A percentile compares a stretch with the other conserved stretches of the same genome.
Evolutionary conservation across 1,284 basidiomycete species (phyloP).

Genomic region (Naganishia sp.): DNA sequence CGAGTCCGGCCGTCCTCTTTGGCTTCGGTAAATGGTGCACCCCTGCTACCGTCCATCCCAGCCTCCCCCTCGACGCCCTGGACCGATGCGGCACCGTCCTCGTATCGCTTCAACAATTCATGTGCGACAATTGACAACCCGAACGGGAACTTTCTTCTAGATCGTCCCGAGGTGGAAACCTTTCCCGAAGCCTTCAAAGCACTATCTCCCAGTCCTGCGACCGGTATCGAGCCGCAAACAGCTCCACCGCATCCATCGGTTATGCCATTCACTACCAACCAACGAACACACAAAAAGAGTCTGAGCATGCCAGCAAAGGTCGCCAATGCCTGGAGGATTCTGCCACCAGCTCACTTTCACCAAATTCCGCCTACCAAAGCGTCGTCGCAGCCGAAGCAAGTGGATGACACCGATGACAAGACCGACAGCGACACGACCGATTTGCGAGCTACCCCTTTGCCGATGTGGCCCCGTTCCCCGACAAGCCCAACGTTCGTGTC

Average conservation of each 20-base stretch:
- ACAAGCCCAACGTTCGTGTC: neutral
- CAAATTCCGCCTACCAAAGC: neutral
- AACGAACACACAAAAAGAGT: slow-evolving; percentile 19
- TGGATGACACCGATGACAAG: too few species aligned
- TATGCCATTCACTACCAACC: neutral
- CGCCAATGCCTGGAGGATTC: neutral
- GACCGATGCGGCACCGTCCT: too few species aligned
- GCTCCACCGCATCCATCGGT: too few species aligned
- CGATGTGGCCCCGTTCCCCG: neutral
- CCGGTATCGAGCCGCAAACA: neutral
- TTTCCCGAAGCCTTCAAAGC: neutral
- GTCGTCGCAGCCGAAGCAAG: neutral
- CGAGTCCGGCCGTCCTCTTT: slow-evolving; percentile 14
- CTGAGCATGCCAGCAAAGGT: slow-evolving; percentile 10
- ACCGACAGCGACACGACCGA: too few species aligned
- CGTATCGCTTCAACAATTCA: neutral
- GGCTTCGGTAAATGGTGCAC: slow-evolving; percentile 19
- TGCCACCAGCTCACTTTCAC: neutral
- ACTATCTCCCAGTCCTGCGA: neutral
- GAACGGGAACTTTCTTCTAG: neutral
- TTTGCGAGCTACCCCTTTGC: too few species aligned
- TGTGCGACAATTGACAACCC: neutral
- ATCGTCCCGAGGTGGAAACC: too few species aligned
- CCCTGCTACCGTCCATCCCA: slow-evolving; percentile 17
- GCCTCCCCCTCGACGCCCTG: slow-evolving; percentile 2